Base-by-base conservation (phyloP, 2,329 filamentous ascomycete genomes). In the Trichoderma pleuroti region DNA sequence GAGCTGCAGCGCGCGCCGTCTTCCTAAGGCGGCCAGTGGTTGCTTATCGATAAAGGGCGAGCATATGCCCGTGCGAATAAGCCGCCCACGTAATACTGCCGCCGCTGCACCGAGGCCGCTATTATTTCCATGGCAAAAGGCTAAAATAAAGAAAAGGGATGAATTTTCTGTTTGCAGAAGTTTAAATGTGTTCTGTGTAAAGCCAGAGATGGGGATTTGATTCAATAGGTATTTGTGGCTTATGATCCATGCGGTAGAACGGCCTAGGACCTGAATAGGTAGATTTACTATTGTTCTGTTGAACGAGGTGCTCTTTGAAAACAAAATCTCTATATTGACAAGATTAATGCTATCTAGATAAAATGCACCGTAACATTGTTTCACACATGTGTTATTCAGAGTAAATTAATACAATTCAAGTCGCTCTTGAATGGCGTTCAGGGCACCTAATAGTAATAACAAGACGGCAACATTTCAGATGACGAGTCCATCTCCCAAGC, bases 41-140 rank as follows among this genome's bases (percentile, higher is more conserved):
- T 28, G 26, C 56, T 68, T 68, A 68, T 68, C 66, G 66, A 68
- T 68, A 68, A 60, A 24, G 12, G n/a, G 30, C 42, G 30, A 18
- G 46, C 14, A 28, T 11, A 28, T 28, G 16, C 4, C 18, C 39
- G 7, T 21, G 32, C 21, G 16, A n/a, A 46, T 46, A 64, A 32
- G n/a, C 30, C 49, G 28, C 36, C 26, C 42, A 34, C 39, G 42
- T 64, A 64, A 52, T 60, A 24, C 16, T 16, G 36, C 16, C 39
- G 42, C 42, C 4, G n/a, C n/a, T 21, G n/a, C 42, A 49, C n/a
- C 9, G 34, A 36, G 4, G 12, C 34, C 18, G 32, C 30, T 36
- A n/a, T 16, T 61, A 39, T 39, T 39, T 39, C 16, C 18, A 36
- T 18, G n/a, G 42, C 46, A n/a, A 30, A 24, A 36, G 5, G 12